Evolutionary conservation across 148 eudicot genomes (phyloP).

Genomic region (Gaultheria prostrata): DNA sequence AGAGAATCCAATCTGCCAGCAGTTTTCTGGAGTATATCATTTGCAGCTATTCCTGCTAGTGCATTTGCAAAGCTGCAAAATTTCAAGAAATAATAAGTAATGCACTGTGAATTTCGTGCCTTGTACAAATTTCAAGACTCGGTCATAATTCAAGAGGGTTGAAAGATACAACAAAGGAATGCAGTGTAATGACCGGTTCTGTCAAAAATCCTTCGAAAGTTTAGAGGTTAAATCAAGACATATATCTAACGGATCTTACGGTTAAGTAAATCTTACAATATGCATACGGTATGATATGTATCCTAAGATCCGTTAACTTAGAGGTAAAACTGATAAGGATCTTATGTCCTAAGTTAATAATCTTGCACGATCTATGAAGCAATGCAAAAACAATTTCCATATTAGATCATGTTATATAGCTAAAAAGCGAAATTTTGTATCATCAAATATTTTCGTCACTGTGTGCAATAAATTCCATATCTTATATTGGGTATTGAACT

Average conservation of each 20-base stretch:
- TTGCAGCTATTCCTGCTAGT: slow-evolving; percentile 66
- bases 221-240: not conserved
- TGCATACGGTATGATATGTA: no score
- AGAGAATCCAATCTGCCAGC: slow-evolving; percentile 85
- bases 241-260: not conserved
- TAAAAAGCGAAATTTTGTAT: no score
- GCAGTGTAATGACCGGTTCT: not conserved
- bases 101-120: not conserved
- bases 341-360: no score
- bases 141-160: not conserved
- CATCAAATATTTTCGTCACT: no score
- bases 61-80: slow-evolving; percentile 79
- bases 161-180: not conserved
- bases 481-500: no score
- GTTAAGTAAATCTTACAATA: not conserved
- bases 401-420: no score
- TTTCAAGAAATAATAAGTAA: not conserved
- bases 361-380: no score
- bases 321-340: no score
- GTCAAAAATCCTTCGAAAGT: not conserved
- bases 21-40: slow-evolving; percentile 82
- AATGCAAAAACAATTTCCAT: no score
- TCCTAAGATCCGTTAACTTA: no score
- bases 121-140: slow-evolving; percentile 11
- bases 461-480: no score